Evolutionary conservation across 768 basidiomycete species (phyloP).

Genomic region (Guyanaporus albipodus): DNA sequence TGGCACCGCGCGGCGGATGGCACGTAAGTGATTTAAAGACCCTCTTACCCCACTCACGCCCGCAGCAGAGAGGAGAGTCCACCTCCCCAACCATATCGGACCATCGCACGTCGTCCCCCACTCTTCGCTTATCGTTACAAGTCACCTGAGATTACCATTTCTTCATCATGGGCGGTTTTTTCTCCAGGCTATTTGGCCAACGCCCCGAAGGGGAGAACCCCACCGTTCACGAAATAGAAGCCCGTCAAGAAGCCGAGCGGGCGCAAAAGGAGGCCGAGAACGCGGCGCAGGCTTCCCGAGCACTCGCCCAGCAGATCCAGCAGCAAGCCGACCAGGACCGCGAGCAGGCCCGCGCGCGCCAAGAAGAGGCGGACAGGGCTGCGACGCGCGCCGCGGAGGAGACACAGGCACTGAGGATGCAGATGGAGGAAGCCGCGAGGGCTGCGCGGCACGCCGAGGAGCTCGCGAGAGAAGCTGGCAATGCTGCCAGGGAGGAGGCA

Average conservation of each 20-base stretch:
- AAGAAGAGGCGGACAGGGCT: conserved; percentile 9
- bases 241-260: conserved; percentile 10
- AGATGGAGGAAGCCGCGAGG: conserved; percentile 9
- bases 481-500: conserved; percentile 16
- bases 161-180: conserved; percentile 6
- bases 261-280: neutral
- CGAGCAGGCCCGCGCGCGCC: neutral
- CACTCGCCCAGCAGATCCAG: neutral
- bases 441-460: conserved; percentile 2
- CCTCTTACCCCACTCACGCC: too few species aligned
- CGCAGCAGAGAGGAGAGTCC: too few species aligned
- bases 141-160: neutral
- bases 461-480: conserved; percentile 8
- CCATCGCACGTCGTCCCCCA: too few species aligned
- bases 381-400: conserved; percentile 4
- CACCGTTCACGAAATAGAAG: conserved; percentile 10
- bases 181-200: conserved; percentile 7
- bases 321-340: conserved; percentile 12
- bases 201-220: conserved; percentile 9
- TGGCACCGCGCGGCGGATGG: too few species aligned
- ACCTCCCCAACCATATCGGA: too few species aligned
- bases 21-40: too few species aligned
- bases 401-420: conserved; percentile 4
- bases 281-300: conserved; percentile 2
- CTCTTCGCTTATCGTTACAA: neutral